Evolutionary conservation across 495 filamentous ascomycete genomes (phyloP).

Genomic region (Penicillium cinerascens): DNA sequence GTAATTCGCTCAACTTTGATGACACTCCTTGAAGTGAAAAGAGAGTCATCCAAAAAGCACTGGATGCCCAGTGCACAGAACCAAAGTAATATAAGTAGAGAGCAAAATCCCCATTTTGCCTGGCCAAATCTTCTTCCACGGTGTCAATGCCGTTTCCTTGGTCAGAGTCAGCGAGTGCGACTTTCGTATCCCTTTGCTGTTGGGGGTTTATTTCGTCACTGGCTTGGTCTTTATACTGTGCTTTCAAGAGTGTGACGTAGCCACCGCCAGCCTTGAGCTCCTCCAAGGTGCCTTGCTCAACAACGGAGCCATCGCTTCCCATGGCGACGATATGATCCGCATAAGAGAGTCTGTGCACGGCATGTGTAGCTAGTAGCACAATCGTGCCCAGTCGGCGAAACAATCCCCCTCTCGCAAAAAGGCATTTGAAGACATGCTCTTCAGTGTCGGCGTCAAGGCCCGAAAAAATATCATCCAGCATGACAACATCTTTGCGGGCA

Average conservation of each 20-base stretch:
- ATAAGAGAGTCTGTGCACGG: conserved; percentile 5
- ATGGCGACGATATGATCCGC: conserved; percentile 6
- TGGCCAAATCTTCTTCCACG: neutral
- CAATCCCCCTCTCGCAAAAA: conserved; percentile 28
- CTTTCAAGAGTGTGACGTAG: too few relatives aligned
- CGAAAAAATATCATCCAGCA: conserved; percentile 48
- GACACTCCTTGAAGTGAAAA: too few relatives aligned
- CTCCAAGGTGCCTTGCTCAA: neutral
- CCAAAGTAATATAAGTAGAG: too few relatives aligned
- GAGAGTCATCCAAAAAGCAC: too few relatives aligned
- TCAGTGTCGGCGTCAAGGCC: conserved; percentile 47
- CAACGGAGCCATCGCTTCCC: neutral
- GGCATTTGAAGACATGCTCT: conserved; percentile 37
- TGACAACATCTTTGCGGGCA: conserved; percentile 28
- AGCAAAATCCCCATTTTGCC: too few relatives aligned
- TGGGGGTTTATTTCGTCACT: too few relatives aligned
- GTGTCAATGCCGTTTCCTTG: too few relatives aligned
- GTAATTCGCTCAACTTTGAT: too few relatives aligned
- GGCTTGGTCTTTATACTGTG: too few relatives aligned
- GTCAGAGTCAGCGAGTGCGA: too few relatives aligned
- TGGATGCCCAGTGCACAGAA: too few relatives aligned
- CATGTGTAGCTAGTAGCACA: conserved; percentile 19
- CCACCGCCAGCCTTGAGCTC: neutral
- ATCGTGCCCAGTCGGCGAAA: conserved; percentile 5
- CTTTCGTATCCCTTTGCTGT: too few relatives aligned